Evolutionary conservation across 495 filamentous ascomycete genomes (phyloP).

Genomic region (Penicillium odoratum): DNA sequence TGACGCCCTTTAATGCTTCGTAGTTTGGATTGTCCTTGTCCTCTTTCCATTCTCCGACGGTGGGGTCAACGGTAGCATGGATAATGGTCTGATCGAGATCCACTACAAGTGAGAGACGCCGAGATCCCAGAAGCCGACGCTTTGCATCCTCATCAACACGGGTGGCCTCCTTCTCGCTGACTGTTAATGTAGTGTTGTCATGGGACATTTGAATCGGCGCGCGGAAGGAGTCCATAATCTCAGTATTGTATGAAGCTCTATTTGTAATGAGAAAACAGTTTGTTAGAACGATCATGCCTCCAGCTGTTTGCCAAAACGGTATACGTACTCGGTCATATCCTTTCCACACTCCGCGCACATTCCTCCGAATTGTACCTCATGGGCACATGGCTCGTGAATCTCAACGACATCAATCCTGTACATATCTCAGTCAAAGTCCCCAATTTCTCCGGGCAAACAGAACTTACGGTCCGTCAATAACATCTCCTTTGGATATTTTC

Average conservation of each 20-base stretch:
- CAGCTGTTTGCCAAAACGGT: neutral
- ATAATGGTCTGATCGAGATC: conserved; percentile 99
- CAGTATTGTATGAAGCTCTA: conserved; percentile 60
- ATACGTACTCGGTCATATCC: conserved; percentile 84
- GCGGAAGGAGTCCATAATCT: conserved; percentile 64
- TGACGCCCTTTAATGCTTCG: conserved; percentile 83
- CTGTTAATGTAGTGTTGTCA: conserved; percentile 77
- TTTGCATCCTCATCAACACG: conserved; percentile 84
- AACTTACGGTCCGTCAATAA: conserved; percentile 55
- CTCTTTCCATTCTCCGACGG: conserved; percentile 90
- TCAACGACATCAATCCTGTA: conserved; percentile 61
- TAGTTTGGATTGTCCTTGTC: conserved; percentile 89
- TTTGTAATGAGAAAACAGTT: neutral
- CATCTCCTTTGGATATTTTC: conserved; percentile 70
- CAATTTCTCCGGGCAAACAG: conserved; percentile 8
- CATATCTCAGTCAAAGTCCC: neutral
- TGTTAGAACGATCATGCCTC: conserved; percentile 1
- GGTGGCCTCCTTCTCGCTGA: conserved; percentile 71
- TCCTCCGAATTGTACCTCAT: conserved; percentile 86
- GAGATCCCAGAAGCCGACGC: conserved; percentile 69
- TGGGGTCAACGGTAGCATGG: conserved; percentile 95
- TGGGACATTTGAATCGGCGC: conserved; percentile 93
- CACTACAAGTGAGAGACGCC: conserved; percentile 90
- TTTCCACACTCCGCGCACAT: conserved; percentile 91
- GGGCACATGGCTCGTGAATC: conserved; percentile 88